Conservation (phyloP, 169 alveolate species). For the Babesia ovata region DNA sequence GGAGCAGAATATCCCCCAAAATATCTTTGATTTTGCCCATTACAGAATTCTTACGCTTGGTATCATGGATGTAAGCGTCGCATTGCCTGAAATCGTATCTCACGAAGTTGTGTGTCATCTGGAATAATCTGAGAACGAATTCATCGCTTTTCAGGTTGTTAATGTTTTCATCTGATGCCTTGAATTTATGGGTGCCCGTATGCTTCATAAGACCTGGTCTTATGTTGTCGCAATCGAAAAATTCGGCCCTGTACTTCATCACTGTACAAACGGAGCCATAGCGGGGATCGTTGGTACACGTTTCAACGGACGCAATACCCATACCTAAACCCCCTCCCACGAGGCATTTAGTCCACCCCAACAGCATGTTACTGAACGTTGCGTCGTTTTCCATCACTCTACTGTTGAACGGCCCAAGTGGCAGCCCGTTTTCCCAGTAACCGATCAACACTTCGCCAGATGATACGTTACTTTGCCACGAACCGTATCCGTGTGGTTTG, state of each 20-base stretch:
- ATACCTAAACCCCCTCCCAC: slow-evolving; percentile 65
- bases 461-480: slow-evolving; percentile 80
- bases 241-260: slow-evolving; percentile 70
- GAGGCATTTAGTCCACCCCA: slow-evolving; percentile 78
- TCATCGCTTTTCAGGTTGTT: neutral
- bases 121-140: slow-evolving; percentile 24
- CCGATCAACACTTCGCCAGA: slow-evolving; percentile 87
- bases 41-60: neutral
- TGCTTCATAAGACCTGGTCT: slow-evolving; percentile 34
- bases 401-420: slow-evolving; percentile 85
- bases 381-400: slow-evolving; percentile 85
- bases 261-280: slow-evolving; percentile 84
- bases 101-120: slow-evolving; percentile 42
- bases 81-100: slow-evolving; percentile 51
- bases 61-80: slow-evolving; percentile 39
- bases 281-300: slow-evolving; percentile 83
- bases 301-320: slow-evolving; percentile 86
- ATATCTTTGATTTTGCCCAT: slow-evolving; percentile 1
- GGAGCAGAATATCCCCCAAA: neutral
- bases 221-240: slow-evolving; percentile 32
- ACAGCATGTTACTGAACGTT: slow-evolving; percentile 80
- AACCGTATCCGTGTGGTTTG: slow-evolving; percentile 89
- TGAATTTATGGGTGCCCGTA: slow-evolving; percentile 20
- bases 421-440: slow-evolving; percentile 85
- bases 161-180: slow-evolving; percentile 4